Conservation (phyloP, 2,329 filamentous ascomycete species). For the Apiospora rasikravindrae region DNA sequence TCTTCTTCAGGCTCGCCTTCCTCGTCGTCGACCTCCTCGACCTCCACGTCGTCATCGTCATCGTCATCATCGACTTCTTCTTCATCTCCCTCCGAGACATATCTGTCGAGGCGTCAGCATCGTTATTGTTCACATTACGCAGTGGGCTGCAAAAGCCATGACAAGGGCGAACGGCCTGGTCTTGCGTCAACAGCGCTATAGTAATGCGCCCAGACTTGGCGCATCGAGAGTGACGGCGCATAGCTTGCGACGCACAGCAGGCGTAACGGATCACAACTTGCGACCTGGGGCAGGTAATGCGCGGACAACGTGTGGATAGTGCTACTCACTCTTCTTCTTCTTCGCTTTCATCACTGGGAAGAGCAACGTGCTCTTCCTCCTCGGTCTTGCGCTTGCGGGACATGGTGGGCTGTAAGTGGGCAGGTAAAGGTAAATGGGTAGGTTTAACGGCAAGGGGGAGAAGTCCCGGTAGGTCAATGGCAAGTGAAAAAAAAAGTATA, state of each 20-base stretch:
- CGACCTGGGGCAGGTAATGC: not conserved
- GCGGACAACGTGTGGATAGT: not conserved
- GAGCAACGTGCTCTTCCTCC: slow-evolving; percentile 41
- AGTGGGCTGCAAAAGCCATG: not conserved
- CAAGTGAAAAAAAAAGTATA: slow-evolving; percentile 16
- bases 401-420: slow-evolving; percentile 31
- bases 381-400: slow-evolving; percentile 42
- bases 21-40: slow-evolving; percentile 33
- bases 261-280: not conserved
- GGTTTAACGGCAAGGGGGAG: not conserved
- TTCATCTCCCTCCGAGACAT: slow-evolving; percentile 39
- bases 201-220: not conserved
- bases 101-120: slow-evolving; percentile 29
- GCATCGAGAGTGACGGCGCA: slow-evolving; percentile 13
- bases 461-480: slow-evolving; percentile 8
- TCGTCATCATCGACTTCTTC: slow-evolving; percentile 39
- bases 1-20: slow-evolving; percentile 35
- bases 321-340: slow-evolving; percentile 43
- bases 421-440: slow-evolving; percentile 13
- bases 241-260: not conserved
- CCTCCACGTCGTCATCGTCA: slow-evolving; percentile 39
- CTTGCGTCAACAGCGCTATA: slow-evolving; percentile 10
- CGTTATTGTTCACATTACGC: slow-evolving; percentile 11
- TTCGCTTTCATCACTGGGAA: slow-evolving; percentile 42
- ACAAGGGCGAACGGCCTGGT: not conserved